phyloP scores from a whole-genome alignment of 371 early-diverging fungal genomes.

The Mucor plumbeus region DNA sequence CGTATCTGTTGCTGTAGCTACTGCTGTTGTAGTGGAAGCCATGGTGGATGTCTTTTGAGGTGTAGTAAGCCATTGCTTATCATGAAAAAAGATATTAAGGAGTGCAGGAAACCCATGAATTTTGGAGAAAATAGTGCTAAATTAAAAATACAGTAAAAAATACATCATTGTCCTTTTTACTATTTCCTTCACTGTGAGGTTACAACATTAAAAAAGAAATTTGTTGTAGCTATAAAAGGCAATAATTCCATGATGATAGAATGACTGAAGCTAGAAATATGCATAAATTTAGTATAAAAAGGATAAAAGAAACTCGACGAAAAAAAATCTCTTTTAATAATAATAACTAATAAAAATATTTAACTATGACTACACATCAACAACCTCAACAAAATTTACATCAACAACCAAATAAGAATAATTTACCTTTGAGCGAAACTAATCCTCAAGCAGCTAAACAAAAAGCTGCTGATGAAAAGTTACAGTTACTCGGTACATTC shows the following conservation, averaged over 20 bases:
- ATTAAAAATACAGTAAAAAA: not conserved
- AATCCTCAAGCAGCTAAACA: conserved; percentile 29
- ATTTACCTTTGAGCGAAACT: conserved; percentile 13
- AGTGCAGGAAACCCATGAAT: conserved; percentile 90
- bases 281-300: not conserved
- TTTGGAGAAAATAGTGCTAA: conserved; percentile 57
- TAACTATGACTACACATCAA: not conserved
- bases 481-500: conserved; percentile 52
- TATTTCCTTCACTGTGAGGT: not conserved
- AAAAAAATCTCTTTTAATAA: not conserved
- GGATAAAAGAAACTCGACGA: not conserved
- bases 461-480: conserved; percentile 36
- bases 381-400: not conserved
- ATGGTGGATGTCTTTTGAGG: conserved; percentile 51
- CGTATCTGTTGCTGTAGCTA: not conserved
- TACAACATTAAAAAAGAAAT: not conserved
- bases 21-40: not conserved
- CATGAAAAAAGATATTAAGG: conserved; percentile 90
- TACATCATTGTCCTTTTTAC: not conserved
- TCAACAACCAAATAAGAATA: not conserved
- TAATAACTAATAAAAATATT: not conserved
- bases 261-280: conserved; percentile 8
- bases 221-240: conserved; percentile 9
- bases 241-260: conserved; percentile 17
- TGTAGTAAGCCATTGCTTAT: conserved; percentile 76